Base-by-base conservation (phyloP, 192 early-diverging fungal species). In the Entomortierella lignicola region DNA sequence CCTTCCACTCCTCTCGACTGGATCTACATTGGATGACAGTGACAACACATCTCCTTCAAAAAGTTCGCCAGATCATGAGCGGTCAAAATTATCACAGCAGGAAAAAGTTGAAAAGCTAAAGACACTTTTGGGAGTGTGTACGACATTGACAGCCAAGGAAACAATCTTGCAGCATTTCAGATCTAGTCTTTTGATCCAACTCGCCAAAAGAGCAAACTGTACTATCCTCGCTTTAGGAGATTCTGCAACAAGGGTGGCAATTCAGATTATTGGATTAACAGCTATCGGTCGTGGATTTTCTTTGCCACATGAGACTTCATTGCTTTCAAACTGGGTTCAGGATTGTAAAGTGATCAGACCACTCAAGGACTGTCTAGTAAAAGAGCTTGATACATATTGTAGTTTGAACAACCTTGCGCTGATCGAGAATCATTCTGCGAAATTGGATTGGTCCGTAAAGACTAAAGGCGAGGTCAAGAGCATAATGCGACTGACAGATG, bases 241-340 rank as follows among this genome's bases (percentile, higher is more conserved):
- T 72, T 93, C 91, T 34, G 88, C 90, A 10, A 95, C 95, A 4
- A 87, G 92, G 30, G 81, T 95, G 29, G 94, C 95, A 0, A 88
- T 92, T 42, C 89, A 89, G 58, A 88, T 91, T 26, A 89, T 98
- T 42, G 80, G 94, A 8, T 63, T 90, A 42, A 95, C 93, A 30
- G 91, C 92, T 43, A 90, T 92, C 59, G 97, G 97, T 13, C 91
- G 94, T 34, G 97, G 97, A n/a, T 93, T 91, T 63, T 90, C 88
- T 29, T 70, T 97, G 27, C 92, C 95, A 7, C 68, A 93, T 13
- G 94, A 96, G 48, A 89, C 92, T 8, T 86, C 89, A 0, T 66
- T 86, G 10, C 87, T 90, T 52, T 81, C 83, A 11, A 37, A 59
- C 8, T 93, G 87, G 83, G 82, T 89, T 54, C 68, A 84, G 53